phyloP scores from a whole-genome alignment of 192 early-diverging fungal species.

The Backusella morwellensis region DNA sequence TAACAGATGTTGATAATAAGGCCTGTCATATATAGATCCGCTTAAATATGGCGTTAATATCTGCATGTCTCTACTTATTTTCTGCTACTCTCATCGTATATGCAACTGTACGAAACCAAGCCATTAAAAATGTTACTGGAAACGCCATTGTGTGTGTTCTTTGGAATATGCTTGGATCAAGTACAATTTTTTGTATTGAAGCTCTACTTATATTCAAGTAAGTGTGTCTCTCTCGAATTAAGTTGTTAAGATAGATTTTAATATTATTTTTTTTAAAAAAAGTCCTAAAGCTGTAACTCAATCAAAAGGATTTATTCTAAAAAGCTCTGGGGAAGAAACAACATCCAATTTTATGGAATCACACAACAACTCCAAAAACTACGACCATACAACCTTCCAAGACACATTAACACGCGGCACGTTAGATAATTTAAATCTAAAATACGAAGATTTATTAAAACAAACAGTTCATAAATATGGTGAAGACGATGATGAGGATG shows the following conservation, averaged over 20 bases:
- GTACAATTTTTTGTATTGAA: slow-evolving; percentile 17
- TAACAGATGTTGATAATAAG: neutral
- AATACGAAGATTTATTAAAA: neutral
- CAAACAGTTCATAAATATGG: no score
- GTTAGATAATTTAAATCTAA: neutral
- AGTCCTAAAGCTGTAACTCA: neutral
- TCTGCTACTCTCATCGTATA: slow-evolving; percentile 12
- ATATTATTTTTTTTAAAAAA: neutral
- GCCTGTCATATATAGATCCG: neutral
- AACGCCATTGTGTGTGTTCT: neutral
- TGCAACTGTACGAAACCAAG: slow-evolving; percentile 19
- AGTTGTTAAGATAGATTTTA: no score
- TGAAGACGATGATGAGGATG: no score
- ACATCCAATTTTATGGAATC: neutral
- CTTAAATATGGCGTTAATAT: slow-evolving; percentile 10
- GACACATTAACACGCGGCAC: slow-evolving; percentile 1
- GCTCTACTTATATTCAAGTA: slow-evolving; percentile 20
- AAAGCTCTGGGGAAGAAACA: neutral
- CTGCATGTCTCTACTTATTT: slow-evolving; percentile 17
- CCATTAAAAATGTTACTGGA: slow-evolving; percentile 12
- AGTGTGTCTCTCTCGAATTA: neutral
- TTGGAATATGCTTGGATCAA: slow-evolving; percentile 22
- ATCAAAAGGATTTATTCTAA: neutral
- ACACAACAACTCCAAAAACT: neutral
- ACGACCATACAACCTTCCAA: neutral